Conservation (phyloP, 768 basidiomycete species). For the Serpula lacrymans region DNA sequence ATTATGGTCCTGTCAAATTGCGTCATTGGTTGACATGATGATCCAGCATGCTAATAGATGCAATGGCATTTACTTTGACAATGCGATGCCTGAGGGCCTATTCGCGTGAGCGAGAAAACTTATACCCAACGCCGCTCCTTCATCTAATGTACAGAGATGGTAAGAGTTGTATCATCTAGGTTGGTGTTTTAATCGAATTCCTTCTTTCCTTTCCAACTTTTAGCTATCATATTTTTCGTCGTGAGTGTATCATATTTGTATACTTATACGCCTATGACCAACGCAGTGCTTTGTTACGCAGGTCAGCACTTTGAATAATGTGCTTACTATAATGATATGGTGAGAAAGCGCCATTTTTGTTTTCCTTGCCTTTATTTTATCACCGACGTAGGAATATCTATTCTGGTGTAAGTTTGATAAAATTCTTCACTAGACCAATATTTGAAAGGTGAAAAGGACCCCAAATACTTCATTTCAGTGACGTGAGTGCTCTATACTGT, state of each 20-base stretch:
- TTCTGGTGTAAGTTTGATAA: conserved; percentile 1
- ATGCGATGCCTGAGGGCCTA: conserved; percentile 8
- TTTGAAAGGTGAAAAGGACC: conserved; percentile 9
- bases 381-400: conserved; percentile 8
- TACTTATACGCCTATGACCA: no score
- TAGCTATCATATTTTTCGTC: background rate
- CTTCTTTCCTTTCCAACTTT: background rate
- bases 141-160: conserved; percentile 5
- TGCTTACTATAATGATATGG: conserved; percentile 10
- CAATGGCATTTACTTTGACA: conserved; percentile 3
- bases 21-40: background rate
- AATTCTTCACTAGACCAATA: no score
- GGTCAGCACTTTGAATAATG: conserved; percentile 4
- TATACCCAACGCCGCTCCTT: conserved; percentile 5
- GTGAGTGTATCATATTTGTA: background rate
- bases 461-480: conserved; percentile 7
- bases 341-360: conserved; percentile 4
- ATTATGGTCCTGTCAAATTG: no score
- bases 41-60: conserved; percentile 4
- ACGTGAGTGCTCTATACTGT: conserved; percentile 7
- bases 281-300: background rate
- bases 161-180: background rate
- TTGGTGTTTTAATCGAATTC: background rate
- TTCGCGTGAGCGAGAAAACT: background rate
- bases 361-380: background rate